Evolutionary conservation across 2,329 filamentous ascomycete species (phyloP), one percentile per base, ranked within the genome.

Genomic region (Aspergillus latus): DNA sequence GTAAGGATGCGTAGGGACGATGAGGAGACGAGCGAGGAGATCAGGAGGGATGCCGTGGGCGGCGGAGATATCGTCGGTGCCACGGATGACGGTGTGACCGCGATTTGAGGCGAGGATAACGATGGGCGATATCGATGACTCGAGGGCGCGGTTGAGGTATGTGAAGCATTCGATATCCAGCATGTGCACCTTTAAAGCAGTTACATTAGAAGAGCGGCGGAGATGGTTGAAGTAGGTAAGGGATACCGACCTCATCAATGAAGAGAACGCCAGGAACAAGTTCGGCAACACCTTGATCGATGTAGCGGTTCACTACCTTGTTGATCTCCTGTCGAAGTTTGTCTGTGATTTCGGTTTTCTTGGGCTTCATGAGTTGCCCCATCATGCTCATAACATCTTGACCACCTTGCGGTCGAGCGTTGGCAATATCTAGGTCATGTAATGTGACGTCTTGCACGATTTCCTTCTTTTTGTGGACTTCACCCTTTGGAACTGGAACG

Each of bases 331-430:
- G 81, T 59, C 94, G 86, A 69, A 99, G 80, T 80, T 99, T 99
- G 77, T 99, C 94, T 30, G 94, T 99, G 70, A 99, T 97, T 75
- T 99, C 94, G 5, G 94, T 99, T 87, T 97, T 97, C 81, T 95
- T 95, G 60, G 94, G 94, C 83, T 97, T 97, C 92, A 97, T 97
- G 70, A 99, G 79, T 77, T 99, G 94, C 68, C 94, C 94, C 93
- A 99, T 97, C 94, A 99, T 97, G 80, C 92, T 97, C 92, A 99
- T 97, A 64, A 99, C 96, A 74, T 99, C 94, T 80, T 99, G 94
- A 44, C 94, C 94, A 52, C 94, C 94, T 79, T 97, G 92, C 4
- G 94, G 94, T 68, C 93, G 83, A 11, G 94, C 89, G 69, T 99
- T 99, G 62, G 94, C 94, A 61, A 97, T 88, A 70, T 99, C 94